Evolutionary conservation across 352 stramenopile genomes (phyloP), one percentile per base, ranked within the genome.

Genomic region (Pythium rishiriense): DNA sequence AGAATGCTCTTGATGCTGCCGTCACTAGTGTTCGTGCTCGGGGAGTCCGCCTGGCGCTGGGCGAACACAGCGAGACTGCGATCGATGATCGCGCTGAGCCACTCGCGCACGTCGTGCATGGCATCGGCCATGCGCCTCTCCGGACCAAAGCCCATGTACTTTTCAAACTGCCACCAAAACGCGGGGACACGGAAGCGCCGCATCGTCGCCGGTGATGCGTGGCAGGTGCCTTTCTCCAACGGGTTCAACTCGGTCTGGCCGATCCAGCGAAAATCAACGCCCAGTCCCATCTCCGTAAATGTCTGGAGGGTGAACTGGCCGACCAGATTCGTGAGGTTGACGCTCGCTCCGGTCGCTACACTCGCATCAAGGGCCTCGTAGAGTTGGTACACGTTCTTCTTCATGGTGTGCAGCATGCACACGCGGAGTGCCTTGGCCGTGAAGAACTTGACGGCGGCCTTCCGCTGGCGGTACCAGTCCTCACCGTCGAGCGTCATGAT

Each of bases 111-210:
- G 4, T 64, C 37, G 1, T 68, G 57, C 15, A 74, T 59, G 3
- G 57, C 51, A 0, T 81, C 48, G 0, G 56, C 51, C 28, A 87
- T 49, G 10, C 63, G 37, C 24, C 71, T 72, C 60, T 89, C 80
- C 6, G 43, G 42, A 11, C 78, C 80, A 15, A 85, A 22, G 5
- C 70, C 71, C 9, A 89, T 29, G 19, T 63, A 72, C 21, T 72
- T 66, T 49, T 86, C 81, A n/a, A 84, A 61, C 49, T 81, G 76
- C 80, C 81, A 90, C 22, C 84, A 59, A 43, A 70, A 82, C 28
- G 70, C 66, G 2, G 80, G 78, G 21, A 71, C 69, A 31, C 76
- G 70, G 63, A 88, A 87, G 19, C 82, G 70, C 28, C 68, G 42
- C 29, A 81, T 72, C 0, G 78, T 42, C 25, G 80, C 60, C 33